Evolutionary conservation across 2,329 filamentous ascomycete species (phyloP).

Genomic region (Colletotrichum magnum): DNA sequence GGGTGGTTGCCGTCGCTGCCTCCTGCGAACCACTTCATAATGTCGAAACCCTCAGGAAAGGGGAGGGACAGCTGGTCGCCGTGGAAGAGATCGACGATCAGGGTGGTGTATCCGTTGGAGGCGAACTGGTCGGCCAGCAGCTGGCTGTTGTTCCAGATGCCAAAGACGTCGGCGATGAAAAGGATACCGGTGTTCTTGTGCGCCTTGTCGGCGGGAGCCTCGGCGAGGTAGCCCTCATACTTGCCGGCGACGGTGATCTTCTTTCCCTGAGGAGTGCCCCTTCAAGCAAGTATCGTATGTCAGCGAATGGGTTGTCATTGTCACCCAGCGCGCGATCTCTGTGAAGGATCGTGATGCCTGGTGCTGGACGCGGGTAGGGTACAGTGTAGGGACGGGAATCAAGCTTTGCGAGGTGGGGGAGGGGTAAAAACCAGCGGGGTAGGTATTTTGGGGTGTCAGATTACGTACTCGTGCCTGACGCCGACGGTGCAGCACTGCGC

Average conservation of each 20-base stretch:
- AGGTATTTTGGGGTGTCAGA: neutral
- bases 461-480: slow-evolving; percentile 66
- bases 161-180: slow-evolving; percentile 63
- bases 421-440: slow-evolving; percentile 22
- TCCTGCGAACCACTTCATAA: slow-evolving; percentile 52
- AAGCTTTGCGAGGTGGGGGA: slow-evolving; percentile 32
- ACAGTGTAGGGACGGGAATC: slow-evolving; percentile 13
- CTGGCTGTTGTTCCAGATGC: slow-evolving; percentile 63
- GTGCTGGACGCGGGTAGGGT: slow-evolving; percentile 2
- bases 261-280: slow-evolving; percentile 64
- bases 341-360: neutral
- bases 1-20: slow-evolving; percentile 65
- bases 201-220: slow-evolving; percentile 56
- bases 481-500: slow-evolving; percentile 67
- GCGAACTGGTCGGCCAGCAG: slow-evolving; percentile 58
- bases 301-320: neutral
- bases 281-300: slow-evolving; percentile 44
- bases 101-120: slow-evolving; percentile 54
- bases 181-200: slow-evolving; percentile 61
- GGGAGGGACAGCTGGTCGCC: slow-evolving; percentile 63
- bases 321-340: neutral
- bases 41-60: slow-evolving; percentile 45
- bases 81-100: slow-evolving; percentile 56
- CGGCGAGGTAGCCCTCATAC: slow-evolving; percentile 66
- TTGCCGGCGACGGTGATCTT: slow-evolving; percentile 60